Evolutionary conservation across 768 basidiomycete species (phyloP), one percentile per base, ranked within the genome.

Genomic region (Collybia sp.): DNA sequence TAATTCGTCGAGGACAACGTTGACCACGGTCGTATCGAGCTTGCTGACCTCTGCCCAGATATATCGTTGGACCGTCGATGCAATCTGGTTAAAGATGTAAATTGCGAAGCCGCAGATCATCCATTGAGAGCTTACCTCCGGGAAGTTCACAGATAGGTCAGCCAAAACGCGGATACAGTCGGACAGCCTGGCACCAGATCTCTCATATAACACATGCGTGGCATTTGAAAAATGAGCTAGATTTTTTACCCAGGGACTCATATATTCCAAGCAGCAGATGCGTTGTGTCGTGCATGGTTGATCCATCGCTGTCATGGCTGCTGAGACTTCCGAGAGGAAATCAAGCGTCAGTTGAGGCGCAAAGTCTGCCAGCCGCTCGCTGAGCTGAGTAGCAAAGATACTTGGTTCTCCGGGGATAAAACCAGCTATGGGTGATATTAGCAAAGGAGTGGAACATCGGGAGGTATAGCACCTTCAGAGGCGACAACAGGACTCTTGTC

Each of bases 161-260:
- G 91, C 77, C 34, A 95, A 62, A 2, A 81, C 73, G n/a, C 91
- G 79, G 40, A 95, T 72, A 52, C 86, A 85, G 54, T 93, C 91
- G 12, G 89, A 79, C 16, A 94, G 67, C 52, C 83, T 76, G 10
- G 86, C 81, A 8, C 82, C 85, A 1, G 85, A 83, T 20, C 80
- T 77, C 44, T 88, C 85, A 47, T 79, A 88, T 30, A 85, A 67
- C n/a, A 75, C 57, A 52, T 75, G 75, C 2, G 82, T 77, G 1
- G 90, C 83, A 53, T 85, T 84, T 19, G 78, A 76, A 51, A 88
- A 93, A 12, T 70, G 62, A 2, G 77, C 71, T 1, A 96, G 70
- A 56, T 94, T 93, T 59, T 77, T 82, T 35, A 95, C 77, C 93
- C 93, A 96, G 2, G 93, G 92, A 34, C 77, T 80, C 72, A 95